Evolutionary conservation across 176 grass and related monocot species (phyloP), one percentile per base, ranked within the genome.

Genomic region (Areca catechu): DNA sequence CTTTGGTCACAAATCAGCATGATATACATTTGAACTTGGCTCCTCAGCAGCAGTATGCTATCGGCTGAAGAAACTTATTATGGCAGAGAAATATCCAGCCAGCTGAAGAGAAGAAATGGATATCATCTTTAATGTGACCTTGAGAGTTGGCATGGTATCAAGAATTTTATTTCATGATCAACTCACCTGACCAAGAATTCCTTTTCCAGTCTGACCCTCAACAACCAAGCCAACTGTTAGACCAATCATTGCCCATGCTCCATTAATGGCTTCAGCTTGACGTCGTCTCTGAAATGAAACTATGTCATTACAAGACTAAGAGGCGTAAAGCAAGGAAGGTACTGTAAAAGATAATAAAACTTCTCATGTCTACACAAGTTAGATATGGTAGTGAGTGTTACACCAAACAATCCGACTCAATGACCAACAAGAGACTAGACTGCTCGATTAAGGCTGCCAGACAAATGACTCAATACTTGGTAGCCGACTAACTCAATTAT

Each of bases 161-260:
- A 54, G 10, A 62, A 7, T 7, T 28, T n/a, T 10, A 54, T 43
- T 55, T 56, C 12, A 34, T 5, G 15, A 16, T 56, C 18, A 34
- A 65, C n/a, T 28, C 74, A 91, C 93, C 84, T 97, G 93, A 24
- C 56, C 87, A 71, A 97, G 76, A 66, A 91, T 92, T 56, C 93
- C 87, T 37, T 92, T 97, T 74, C 93, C 93, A 63, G 93, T 92
- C 54, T 72, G 93, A 68, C 87, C 87, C 72, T 97, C 93, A 7
- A 82, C 29, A 48, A 98, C 53, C 62, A 98, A 64, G 51, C 72
- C 86, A 58, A 67, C 87, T 56, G 93, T 89, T 68, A 92, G 73
- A 72, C 93, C 93, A 63, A 98, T 78, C 87, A 98, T 75, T 24
- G 93, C 87, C 74, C 86, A 75, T 51, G 83, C 60, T 2, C 93